Conservation (phyloP, 83 land plant genomes). For the Picea abies region DNA sequence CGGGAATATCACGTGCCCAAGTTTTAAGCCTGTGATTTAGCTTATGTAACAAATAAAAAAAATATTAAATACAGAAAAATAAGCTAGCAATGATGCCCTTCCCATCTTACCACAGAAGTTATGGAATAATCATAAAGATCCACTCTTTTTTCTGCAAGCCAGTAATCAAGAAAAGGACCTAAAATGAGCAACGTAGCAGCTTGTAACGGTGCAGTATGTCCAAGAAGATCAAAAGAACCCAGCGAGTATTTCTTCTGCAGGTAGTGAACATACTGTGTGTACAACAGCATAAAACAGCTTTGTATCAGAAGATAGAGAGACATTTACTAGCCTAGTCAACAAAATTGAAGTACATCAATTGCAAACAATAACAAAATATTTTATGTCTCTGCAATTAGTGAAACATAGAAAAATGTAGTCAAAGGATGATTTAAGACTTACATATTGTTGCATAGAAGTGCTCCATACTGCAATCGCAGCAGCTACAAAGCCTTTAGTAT, state of each 20-base stretch:
- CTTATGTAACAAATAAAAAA: not conserved
- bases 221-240: constrained; percentile 63
- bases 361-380: not conserved
- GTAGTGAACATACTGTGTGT: constrained; percentile 58
- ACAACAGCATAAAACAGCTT: not conserved
- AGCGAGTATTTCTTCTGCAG: constrained; percentile 60
- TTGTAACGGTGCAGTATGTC: constrained; percentile 76
- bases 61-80: not conserved
- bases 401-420: constrained; percentile 2
- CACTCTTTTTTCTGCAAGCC: constrained; percentile 52
- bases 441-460: constrained; percentile 88
- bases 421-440: constrained; percentile 31
- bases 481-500: constrained; percentile 70
- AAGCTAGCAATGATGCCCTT: not conserved
- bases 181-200: constrained; percentile 44
- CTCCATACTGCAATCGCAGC: constrained; percentile 78
- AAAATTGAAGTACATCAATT: not conserved
- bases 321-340: not conserved
- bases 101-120: constrained; percentile 47
- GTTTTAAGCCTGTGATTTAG: not conserved
- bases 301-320: not conserved
- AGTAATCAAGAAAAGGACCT: constrained; percentile 67
- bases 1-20: not conserved
- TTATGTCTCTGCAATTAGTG: not conserved
- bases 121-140: constrained; percentile 38